A percentile compares a stretch with the other conserved stretches of the same genome.
Evolutionary conservation across 306 rosid species (phyloP).

Genomic region (Adenanthera pavonina): DNA sequence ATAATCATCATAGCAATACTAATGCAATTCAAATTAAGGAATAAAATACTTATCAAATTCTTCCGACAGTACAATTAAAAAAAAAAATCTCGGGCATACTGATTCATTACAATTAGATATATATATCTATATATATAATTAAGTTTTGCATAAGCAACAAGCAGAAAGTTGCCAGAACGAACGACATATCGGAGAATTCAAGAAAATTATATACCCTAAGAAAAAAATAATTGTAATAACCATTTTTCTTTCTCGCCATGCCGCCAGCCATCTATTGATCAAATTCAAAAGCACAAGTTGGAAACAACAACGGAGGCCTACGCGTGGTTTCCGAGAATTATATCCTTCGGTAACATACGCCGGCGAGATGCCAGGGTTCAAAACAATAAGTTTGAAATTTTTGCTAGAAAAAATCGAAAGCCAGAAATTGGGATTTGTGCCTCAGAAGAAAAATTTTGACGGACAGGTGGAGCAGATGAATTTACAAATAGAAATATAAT

Average conservation of each 20-base stretch:
- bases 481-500: not conserved
- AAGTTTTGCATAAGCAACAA: constrained; percentile 64
- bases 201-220: not conserved
- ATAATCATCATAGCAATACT: constrained; percentile 9
- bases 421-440: constrained; percentile 31
- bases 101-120: too few species aligned
- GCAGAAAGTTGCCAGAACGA: constrained; percentile 3
- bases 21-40: constrained; percentile 25
- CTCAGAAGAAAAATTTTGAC: constrained; percentile 12
- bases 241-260: not conserved
- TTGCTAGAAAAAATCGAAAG: constrained; percentile 11
- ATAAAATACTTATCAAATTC: not conserved
- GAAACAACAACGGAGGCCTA: constrained; percentile 34
- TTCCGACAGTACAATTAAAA: not conserved
- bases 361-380: constrained; percentile 91
- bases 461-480: constrained; percentile 40
- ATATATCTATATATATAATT: too few species aligned
- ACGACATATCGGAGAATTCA: constrained; percentile 33
- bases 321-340: constrained; percentile 99
- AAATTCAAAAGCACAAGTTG: constrained; percentile 7
- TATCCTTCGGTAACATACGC: constrained; percentile 96
- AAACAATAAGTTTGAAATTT: constrained; percentile 5
- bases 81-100: constrained; percentile 60
- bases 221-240: not conserved
- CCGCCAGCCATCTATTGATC: not conserved